Percentiles rank a stretch among this genome's conserved stretches.
phyloP scores from a whole-genome alignment of 352 stramenopile genomes.

The Phytophthora meadii region DNA sequence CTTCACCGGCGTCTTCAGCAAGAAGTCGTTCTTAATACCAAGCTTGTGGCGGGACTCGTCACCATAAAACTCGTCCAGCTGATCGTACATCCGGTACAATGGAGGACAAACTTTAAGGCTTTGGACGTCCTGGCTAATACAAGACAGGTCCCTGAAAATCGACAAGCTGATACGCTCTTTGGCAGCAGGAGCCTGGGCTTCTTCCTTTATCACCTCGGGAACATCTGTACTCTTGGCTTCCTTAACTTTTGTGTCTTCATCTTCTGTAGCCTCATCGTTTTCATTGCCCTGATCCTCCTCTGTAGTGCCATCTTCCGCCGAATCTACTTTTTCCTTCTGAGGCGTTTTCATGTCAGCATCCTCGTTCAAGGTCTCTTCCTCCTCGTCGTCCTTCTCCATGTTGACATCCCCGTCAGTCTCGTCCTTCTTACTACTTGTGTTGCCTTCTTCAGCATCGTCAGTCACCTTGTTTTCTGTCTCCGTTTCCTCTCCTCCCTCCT shows the following conservation, averaged over 20 bases:
- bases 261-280: constrained; percentile 6
- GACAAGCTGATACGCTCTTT: constrained; percentile 58
- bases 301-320: constrained; percentile 16
- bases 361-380: constrained; percentile 3
- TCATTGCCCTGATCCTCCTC: constrained; percentile 22
- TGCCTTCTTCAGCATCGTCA: not conserved
- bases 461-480: not conserved
- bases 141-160: constrained; percentile 56
- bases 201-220: constrained; percentile 5
- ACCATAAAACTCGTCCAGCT: constrained; percentile 73
- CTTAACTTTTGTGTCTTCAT: not conserved
- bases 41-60: constrained; percentile 61
- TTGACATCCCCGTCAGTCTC: constrained; percentile 1
- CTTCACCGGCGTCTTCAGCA: constrained; percentile 66
- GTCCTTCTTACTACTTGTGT: constrained; percentile 1
- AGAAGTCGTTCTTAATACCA: constrained; percentile 63
- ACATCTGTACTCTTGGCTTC: constrained; percentile 11
- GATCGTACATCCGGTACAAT: constrained; percentile 73
- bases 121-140: constrained; percentile 62
- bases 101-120: constrained; percentile 70
- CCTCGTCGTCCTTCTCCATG: constrained; percentile 11
- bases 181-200: constrained; percentile 9
- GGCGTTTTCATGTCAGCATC: constrained; percentile 6
- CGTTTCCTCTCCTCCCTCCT: not conserved
- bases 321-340: constrained; percentile 18